A percentile compares a stretch with the other conserved stretches of the same genome.
Evolutionary conservation across 768 basidiomycete genomes (phyloP).

Genomic region (Phlebiopsis gigantea): DNA sequence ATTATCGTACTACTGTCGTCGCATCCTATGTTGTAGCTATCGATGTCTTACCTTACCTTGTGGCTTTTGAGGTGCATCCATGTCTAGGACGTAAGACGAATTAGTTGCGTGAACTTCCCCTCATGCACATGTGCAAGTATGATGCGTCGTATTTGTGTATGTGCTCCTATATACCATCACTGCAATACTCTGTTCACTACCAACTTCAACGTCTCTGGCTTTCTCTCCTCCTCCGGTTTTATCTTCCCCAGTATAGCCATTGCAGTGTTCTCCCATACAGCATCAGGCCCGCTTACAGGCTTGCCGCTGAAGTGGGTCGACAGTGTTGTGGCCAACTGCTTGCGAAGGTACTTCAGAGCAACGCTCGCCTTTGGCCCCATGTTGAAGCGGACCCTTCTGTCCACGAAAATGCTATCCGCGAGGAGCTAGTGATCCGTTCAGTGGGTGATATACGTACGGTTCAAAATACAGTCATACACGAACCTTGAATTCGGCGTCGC

Average conservation of each 20-base stretch:
- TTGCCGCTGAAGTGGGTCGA: constrained; percentile 65
- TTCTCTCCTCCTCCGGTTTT: constrained; percentile 23
- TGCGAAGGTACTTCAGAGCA: constrained; percentile 77
- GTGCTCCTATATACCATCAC: not conserved
- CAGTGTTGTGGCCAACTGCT: constrained; percentile 52
- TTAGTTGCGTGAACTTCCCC: not conserved
- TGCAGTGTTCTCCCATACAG: constrained; percentile 70
- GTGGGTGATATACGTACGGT: not conserved
- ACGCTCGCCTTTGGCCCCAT: constrained; percentile 65
- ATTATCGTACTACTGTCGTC: constrained; percentile 12
- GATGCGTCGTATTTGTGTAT: not conserved
- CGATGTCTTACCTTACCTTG: constrained; percentile 1
- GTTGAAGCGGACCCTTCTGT: constrained; percentile 79
- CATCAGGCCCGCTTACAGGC: constrained; percentile 50
- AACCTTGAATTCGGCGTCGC: constrained; percentile 88
- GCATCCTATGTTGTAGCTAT: constrained; percentile 14
- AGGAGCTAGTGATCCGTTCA: constrained; percentile 43
- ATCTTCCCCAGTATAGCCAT: constrained; percentile 51
- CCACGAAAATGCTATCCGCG: constrained; percentile 68
- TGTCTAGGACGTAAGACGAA: not conserved
- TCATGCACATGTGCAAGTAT: not conserved
- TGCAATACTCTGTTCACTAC: constrained; percentile 14
- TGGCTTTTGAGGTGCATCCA: not conserved
- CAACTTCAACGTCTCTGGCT: constrained; percentile 19
- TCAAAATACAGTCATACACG: not conserved